Evolutionary conservation across 257 asterid species (phyloP).

Genomic region (Solanum pinnatisectum): DNA sequence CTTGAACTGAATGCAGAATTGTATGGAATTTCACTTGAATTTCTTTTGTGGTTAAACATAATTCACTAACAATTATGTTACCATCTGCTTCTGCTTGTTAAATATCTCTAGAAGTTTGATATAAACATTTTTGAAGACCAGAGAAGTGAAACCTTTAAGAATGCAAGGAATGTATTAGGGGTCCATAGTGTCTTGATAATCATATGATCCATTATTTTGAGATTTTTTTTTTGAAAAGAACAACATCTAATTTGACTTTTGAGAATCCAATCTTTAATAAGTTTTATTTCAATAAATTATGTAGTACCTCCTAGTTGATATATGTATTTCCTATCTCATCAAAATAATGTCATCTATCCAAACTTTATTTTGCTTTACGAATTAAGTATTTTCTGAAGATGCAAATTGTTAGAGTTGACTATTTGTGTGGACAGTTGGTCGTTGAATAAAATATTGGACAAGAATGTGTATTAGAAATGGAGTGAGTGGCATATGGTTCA

Average conservation of each 20-base stretch:
- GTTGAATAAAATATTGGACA: neutral
- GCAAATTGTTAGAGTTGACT: neutral
- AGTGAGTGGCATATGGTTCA: neutral
- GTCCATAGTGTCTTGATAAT: neutral
- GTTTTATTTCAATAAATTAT: neutral
- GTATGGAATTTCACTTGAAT: neutral
- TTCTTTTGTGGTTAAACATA: neutral
- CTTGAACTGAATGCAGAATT: neutral
- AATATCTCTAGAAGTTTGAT: neutral
- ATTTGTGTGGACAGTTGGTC: neutral
- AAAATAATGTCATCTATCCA: neutral
- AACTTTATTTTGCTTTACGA: neutral
- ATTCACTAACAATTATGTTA: neutral
- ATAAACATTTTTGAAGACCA: neutral
- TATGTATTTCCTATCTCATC: neutral
- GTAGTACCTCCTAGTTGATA: neutral
- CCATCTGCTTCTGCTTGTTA: neutral
- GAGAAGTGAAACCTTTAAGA: neutral
- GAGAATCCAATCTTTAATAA: neutral
- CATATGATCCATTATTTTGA: neutral
- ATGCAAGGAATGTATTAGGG: neutral
- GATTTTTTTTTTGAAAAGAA: neutral
- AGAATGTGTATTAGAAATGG: neutral
- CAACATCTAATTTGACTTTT: neutral
- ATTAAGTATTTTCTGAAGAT: neutral